These are phyloP conservation scores for Chytriomyces sp. DNA, from an alignment of 192 early-diverging fungal genomes.

Conservation along the genomic window DNA sequence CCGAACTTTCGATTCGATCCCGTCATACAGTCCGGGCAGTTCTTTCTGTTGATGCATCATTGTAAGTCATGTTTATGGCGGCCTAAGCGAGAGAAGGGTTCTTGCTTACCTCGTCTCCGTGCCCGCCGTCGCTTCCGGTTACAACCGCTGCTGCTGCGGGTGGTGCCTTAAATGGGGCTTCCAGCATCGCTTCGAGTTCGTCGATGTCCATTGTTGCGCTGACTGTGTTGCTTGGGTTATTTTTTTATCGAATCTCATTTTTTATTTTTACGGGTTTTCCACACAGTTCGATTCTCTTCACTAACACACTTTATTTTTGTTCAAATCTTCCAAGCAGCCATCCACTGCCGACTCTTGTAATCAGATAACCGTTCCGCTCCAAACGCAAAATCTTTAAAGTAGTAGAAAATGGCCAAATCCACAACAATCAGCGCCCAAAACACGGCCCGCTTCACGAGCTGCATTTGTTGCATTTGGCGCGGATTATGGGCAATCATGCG, in stretches of 20 bases:
- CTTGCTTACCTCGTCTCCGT: background rate
- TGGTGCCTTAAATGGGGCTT: conserved; percentile 50
- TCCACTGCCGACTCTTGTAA: conserved; percentile 70
- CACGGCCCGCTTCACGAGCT: background rate
- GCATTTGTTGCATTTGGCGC: too few relatives aligned
- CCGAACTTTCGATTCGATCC: background rate
- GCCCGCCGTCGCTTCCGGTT: too few relatives aligned
- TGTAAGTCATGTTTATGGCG: background rate
- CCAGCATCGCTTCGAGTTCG: conserved; percentile 56
- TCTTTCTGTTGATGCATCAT: background rate
- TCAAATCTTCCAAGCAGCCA: conserved; percentile 77
- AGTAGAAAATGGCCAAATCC: conserved; percentile 66
- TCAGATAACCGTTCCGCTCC: conserved; percentile 54
- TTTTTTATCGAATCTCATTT: too few relatives aligned
- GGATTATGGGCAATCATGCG: conserved; percentile 38
- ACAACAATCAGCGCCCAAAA: conserved; percentile 28
- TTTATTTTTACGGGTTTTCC: too few relatives aligned
- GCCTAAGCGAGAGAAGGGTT: background rate
- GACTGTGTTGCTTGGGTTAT: too few relatives aligned
- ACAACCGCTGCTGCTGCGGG: background rate
- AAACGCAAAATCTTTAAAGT: conserved; percentile 80
- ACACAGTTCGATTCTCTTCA: background rate
- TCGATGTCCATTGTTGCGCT: conserved; percentile 15
- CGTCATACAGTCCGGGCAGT: background rate
- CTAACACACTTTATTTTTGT: background rate